These are phyloP conservation scores for Chrysopogon serrulatus DNA, from an alignment of 176 grass and related monocot species.

Conservation along the genomic window DNA sequence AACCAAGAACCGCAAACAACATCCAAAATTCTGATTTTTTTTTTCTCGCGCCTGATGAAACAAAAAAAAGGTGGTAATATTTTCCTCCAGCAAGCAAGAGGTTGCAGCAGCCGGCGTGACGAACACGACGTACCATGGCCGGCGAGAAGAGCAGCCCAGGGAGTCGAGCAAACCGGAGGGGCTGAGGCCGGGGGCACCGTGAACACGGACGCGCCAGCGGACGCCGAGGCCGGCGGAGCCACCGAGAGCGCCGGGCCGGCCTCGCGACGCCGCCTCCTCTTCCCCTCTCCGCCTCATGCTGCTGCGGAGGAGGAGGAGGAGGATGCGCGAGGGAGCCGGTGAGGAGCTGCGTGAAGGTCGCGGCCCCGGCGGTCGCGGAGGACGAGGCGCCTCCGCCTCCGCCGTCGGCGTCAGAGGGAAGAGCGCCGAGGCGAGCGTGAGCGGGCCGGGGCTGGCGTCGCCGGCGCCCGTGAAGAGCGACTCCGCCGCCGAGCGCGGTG, in stretches of 20 bases:
- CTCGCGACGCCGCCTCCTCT: conserved; percentile 27
- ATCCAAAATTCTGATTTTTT: no score
- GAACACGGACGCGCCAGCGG: conserved; percentile 30
- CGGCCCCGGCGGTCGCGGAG: neutral
- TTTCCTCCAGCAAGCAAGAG: neutral
- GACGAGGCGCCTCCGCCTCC: conserved; percentile 18
- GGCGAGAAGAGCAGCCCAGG: conserved; percentile 60
- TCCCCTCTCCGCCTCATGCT: conserved; percentile 21
- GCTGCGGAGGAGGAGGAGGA: conserved; percentile 1
- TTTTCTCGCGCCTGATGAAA: no score
- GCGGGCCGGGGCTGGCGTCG: conserved; percentile 76
- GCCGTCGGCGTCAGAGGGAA: conserved; percentile 46
- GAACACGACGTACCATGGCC: conserved; percentile 56
- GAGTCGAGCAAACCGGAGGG: conserved; percentile 71
- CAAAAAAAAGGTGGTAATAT: neutral
- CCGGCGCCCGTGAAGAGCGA: conserved; percentile 54
- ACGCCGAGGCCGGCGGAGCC: conserved; percentile 11
- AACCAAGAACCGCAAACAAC: neutral
- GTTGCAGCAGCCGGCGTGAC: neutral
- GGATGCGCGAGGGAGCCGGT: conserved; percentile 47
- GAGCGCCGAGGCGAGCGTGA: conserved; percentile 85
- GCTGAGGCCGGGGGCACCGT: conserved; percentile 74
- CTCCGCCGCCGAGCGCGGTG: conserved; percentile 54
- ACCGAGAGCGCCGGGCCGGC: conserved; percentile 28
- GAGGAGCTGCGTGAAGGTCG: conserved; percentile 80